Base-by-base conservation (phyloP, 371 early-diverging fungal species). In the Mortierella sp. region DNA sequence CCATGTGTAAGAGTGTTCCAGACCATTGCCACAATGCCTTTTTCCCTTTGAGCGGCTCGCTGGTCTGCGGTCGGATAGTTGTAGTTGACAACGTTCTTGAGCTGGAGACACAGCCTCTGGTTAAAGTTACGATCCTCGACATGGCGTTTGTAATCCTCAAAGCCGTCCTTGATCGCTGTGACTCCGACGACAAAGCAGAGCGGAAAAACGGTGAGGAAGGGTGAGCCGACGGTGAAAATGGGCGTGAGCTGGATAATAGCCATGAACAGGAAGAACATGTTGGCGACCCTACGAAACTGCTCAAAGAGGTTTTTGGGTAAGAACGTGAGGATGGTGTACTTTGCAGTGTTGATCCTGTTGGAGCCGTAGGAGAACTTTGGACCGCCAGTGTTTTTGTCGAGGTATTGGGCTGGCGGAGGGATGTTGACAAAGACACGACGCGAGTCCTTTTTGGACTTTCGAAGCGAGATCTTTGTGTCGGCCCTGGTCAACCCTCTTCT, bases 81-180 rank as follows among this genome's bases (percentile, higher is more conserved):
- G 48, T 83, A 75, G 81, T 97, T 97, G 53, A 82, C 71, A 78
- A 91, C 91, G 50, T 93, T 90, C 27, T 82, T 65, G 14, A 98
- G 84, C 19, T 89, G 86, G 47, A 85, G 86, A 9, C 93, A 87
- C 26, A 82, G 82, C 30, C 91, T 64, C 50, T 76, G 70, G 82
- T 99, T 99, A 50, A 93, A 92, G 50, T 87, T 85, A 9, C 88
- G 83, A 79, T 99, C 99, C 4, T 94, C 86, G 57, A 91, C 84
- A 73, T 97, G 97, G 24, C 99, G 90, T 62, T 93, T 92, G 75
- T 90, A 93, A 81, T 99, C 99, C 81, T 99, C 99, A 50, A 99
- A 85, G 6, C 88, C 99, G 78, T 99, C 99, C 81, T 99, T 99
- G 62, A 95, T 66, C 15, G 96, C 98, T 0, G 97, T 95, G 47